Evolutionary conservation across 805 yeast species (phyloP), one percentile per base, ranked within the genome.

Genomic region (Candida hungchunana): DNA sequence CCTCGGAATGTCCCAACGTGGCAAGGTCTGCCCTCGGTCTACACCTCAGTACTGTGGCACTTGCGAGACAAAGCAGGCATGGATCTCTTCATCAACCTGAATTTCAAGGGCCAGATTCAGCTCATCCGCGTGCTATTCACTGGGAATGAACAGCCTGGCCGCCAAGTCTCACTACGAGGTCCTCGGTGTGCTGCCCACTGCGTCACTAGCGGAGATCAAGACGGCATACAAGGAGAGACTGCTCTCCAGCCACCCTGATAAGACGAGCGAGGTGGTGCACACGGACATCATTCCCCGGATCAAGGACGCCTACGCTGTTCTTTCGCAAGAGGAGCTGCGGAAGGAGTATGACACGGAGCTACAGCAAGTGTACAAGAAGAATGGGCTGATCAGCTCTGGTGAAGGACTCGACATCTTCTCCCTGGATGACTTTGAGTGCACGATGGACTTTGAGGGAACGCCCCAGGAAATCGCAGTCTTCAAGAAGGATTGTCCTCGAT

Each of bases 161-260:
- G 17, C 18, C 19, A 50, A 46, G 41, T 44, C 74, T 0, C 67
- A 74, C 50, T 85, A 84, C 51, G 77, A 73, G 26, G 55, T 80
- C 0, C 66, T 87, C n/a, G 80, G 73, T 0, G 60, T 82, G 2
- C 50, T 57, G 0, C 59, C 65, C 3, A 53, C 58, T 4, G 69
- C 73, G 4, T 41, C 59, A 15, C 41, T 37, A 1, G 47, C 36
- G 0, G 74, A 69, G 11, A 66, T 89, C 18, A 79, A 75, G 44
- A 53, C 55, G 7, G 89, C 94, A 0, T 90, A 89, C 55, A 73
- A 69, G 37, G 62, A 56, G 22, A 71, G 71, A 12, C 66, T 90
- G 6, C 63, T 90, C 2, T 51, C 56, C 4, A 57, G 73, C 3
- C 97, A 90, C 57, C 97, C 97, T 1, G 97, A 90, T 55, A 89